Evolutionary conservation across 768 basidiomycete species (phyloP).

Genomic region (Tremella fuciformis): DNA sequence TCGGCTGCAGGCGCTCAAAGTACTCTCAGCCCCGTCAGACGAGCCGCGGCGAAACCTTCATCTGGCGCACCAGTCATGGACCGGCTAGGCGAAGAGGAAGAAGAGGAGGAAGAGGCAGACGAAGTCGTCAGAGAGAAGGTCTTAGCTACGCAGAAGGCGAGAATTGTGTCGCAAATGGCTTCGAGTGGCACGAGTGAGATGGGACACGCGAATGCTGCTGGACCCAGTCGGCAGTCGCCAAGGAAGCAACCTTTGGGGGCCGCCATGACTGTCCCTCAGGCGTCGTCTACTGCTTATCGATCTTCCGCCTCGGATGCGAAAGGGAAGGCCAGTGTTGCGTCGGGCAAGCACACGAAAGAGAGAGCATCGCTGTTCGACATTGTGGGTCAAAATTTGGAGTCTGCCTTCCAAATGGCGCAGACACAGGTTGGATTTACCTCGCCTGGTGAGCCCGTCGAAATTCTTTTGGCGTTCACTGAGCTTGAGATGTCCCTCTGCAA

Average conservation of each 20-base stretch:
- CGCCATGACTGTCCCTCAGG: constrained; percentile 14
- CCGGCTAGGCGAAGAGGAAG: constrained; percentile 48
- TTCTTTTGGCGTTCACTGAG: neutral
- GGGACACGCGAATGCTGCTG: constrained; percentile 24
- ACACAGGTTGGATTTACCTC: constrained; percentile 21
- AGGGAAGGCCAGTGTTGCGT: neutral
- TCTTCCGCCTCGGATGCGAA: constrained; percentile 1
- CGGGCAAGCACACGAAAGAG: neutral
- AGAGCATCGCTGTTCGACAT: constrained; percentile 12
- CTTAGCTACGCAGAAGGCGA: constrained; percentile 83
- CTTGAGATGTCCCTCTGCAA: constrained; percentile 9
- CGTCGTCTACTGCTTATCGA: neutral
- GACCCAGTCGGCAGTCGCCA: constrained; percentile 43
- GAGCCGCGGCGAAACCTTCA: constrained; percentile 13
- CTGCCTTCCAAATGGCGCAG: constrained; percentile 19
- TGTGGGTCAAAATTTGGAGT: constrained; percentile 25
- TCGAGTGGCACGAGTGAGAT: constrained; percentile 54
- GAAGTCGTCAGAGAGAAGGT: constrained; percentile 62
- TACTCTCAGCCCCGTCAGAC: constrained; percentile 57
- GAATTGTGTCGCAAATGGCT: constrained; percentile 92
- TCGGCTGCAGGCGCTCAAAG: constrained; percentile 56
- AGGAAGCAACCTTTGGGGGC: constrained; percentile 43
- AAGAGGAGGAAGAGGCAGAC: constrained; percentile 56
- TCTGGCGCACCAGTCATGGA: constrained; percentile 25
- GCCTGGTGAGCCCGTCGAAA: constrained; percentile 23